phyloP scores from a whole-genome alignment of 768 basidiomycete genomes.

The Leccinum incarnatum region DNA sequence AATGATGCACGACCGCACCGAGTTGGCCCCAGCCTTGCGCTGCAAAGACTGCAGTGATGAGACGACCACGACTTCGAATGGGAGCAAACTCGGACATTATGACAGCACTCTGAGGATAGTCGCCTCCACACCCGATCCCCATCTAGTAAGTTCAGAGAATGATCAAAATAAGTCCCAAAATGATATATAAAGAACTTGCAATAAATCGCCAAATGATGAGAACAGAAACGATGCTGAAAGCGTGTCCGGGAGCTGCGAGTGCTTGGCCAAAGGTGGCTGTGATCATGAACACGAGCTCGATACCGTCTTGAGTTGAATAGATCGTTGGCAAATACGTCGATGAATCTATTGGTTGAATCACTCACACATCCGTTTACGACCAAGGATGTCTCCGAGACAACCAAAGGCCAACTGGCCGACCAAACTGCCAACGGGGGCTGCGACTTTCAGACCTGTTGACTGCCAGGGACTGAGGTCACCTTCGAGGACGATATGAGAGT shows the following conservation, averaged over 20 bases:
- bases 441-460: constrained; percentile 76
- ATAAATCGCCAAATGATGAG: constrained; percentile 84
- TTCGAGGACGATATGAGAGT: constrained; percentile 3
- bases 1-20: constrained; percentile 37
- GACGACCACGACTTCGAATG: constrained; percentile 69
- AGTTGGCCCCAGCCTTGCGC: constrained; percentile 90
- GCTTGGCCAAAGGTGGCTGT: constrained; percentile 77
- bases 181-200: constrained; percentile 28
- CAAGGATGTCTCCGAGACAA: constrained; percentile 70
- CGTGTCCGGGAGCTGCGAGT: constrained; percentile 58
- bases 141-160: constrained; percentile 36
- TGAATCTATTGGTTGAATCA: constrained; percentile 15
- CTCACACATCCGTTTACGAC: constrained; percentile 78
- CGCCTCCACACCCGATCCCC: constrained; percentile 85
- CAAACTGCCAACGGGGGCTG: constrained; percentile 69
- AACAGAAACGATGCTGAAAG: constrained; percentile 64
- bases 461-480: constrained; percentile 50
- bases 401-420: constrained; percentile 75
- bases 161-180: background rate
- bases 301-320: constrained; percentile 37
- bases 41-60: constrained; percentile 88
- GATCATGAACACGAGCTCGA: constrained; percentile 71
- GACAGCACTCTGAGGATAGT: constrained; percentile 79
- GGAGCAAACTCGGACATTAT: constrained; percentile 90
- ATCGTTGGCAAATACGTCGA: background rate